These are phyloP conservation scores for Knoxdaviesia proteae DNA, from an alignment of 2,329 filamentous ascomycete genomes.

Conservation along the genomic window DNA sequence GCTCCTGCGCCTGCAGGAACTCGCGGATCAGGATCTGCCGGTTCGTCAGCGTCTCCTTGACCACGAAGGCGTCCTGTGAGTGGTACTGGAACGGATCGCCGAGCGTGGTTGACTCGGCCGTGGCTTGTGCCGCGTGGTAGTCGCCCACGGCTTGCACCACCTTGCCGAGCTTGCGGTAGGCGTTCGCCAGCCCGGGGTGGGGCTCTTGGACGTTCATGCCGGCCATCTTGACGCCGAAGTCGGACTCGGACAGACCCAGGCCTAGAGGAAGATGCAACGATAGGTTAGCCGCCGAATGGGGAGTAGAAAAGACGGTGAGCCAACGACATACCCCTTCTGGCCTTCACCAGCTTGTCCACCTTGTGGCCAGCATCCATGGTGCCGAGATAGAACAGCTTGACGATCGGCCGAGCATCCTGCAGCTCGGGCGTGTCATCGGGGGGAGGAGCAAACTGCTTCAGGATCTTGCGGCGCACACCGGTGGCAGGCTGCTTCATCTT, in stretches of 20 bases:
- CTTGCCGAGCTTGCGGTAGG: constrained; percentile 88
- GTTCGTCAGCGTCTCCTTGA: constrained; percentile 95
- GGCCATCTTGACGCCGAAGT: constrained; percentile 78
- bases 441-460: constrained; percentile 96
- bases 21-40: constrained; percentile 91
- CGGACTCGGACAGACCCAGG: constrained; percentile 75
- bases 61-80: constrained; percentile 87
- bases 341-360: constrained; percentile 83
- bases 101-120: constrained; percentile 84
- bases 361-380: constrained; percentile 97
- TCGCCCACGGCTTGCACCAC: constrained; percentile 85
- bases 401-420: constrained; percentile 68
- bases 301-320: neutral
- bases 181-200: constrained; percentile 68
- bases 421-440: constrained; percentile 94
- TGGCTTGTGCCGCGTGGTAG: constrained; percentile 89
- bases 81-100: constrained; percentile 90
- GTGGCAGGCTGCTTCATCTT: constrained; percentile 94
- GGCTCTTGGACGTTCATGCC: constrained; percentile 78
- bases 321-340: constrained; percentile 50
- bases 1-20: constrained; percentile 74
- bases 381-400: constrained; percentile 89
- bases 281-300: constrained; percentile 4
- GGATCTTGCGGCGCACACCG: constrained; percentile 77
- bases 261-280: constrained; percentile 30